Conservation (phyloP, 495 filamentous ascomycete genomes). For the Neurospora intermedia region DNA sequence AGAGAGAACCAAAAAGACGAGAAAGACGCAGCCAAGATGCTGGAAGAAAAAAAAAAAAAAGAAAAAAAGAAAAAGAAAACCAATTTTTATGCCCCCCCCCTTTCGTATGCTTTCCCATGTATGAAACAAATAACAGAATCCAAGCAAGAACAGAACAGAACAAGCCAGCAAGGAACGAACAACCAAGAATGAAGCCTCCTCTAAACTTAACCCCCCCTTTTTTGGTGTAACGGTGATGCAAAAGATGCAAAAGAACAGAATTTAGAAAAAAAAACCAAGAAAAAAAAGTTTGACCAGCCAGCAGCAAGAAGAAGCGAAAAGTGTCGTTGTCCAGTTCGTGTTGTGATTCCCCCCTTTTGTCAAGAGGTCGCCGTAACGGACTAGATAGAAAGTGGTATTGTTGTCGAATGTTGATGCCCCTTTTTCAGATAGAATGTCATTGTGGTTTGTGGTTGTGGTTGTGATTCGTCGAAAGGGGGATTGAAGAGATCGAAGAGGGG, state of each 20-base stretch:
- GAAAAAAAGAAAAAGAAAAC: neutral
- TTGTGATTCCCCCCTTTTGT: too few species aligned
- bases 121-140: neutral
- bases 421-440: too few species aligned
- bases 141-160: neutral
- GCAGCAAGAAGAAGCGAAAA: neutral
- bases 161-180: neutral
- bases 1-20: neutral
- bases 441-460: too few species aligned
- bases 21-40: neutral
- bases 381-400: too few species aligned
- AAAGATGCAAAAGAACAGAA: constrained; percentile 3
- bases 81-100: neutral
- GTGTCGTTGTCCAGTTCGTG: too few species aligned
- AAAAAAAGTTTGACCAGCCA: neutral
- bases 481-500: neutral
- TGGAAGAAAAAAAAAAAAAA: neutral
- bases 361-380: too few species aligned
- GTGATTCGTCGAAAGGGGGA: too few species aligned
- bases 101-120: neutral
- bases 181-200: neutral
- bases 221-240: neutral
- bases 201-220: neutral
- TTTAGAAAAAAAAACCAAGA: neutral
- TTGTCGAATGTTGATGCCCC: too few species aligned